Conservation (phyloP, 768 basidiomycete genomes). For the Hygrophorus pudorinus region DNA sequence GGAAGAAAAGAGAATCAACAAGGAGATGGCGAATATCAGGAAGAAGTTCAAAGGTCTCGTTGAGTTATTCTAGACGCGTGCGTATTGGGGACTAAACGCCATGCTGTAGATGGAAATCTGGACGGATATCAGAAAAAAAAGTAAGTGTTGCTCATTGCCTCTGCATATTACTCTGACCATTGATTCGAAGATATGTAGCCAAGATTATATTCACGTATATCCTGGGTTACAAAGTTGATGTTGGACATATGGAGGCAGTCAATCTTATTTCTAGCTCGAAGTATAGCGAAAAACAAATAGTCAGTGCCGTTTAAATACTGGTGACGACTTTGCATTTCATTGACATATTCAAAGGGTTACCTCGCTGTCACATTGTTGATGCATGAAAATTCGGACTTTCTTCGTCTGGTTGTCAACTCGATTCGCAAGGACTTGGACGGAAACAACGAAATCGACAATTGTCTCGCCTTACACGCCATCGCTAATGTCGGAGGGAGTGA, state of each 20-base stretch:
- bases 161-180: background rate
- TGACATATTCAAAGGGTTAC: constrained; percentile 60
- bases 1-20: constrained; percentile 98
- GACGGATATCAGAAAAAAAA: constrained; percentile 93
- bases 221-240: constrained; percentile 96
- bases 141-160: constrained; percentile 29
- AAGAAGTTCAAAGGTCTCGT: constrained; percentile 94
- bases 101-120: constrained; percentile 60
- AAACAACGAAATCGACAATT: constrained; percentile 91
- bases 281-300: constrained; percentile 99
- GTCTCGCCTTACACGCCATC: constrained; percentile 93
- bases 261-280: constrained; percentile 93
- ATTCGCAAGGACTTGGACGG: constrained; percentile 96
- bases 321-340: constrained; percentile 4
- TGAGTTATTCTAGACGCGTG: background rate
- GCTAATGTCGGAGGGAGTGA: constrained; percentile 97
- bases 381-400: constrained; percentile 98
- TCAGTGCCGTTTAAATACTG: constrained; percentile 29
- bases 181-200: constrained; percentile 71
- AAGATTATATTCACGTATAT: constrained; percentile 99
- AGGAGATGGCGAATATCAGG: constrained; percentile 99
- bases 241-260: constrained; percentile 99
- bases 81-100: background rate
- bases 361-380: constrained; percentile 93
- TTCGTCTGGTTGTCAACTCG: constrained; percentile 94